phyloP scores from a whole-genome alignment of 306 rosid species.

The Dalbergia cultrata region DNA sequence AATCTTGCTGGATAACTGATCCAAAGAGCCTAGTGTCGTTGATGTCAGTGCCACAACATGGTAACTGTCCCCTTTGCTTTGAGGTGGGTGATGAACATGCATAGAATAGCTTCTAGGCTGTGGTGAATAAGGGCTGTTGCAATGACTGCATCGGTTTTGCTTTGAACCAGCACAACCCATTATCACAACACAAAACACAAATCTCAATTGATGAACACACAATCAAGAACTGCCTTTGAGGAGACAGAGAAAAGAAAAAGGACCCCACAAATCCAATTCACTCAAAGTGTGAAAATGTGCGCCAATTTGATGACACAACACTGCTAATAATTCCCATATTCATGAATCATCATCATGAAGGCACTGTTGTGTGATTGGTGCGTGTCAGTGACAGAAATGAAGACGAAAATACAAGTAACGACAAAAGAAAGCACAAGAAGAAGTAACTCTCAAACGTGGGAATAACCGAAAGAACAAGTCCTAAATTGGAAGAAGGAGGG shows the following conservation, averaged over 20 bases:
- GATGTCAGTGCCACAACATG: constrained; percentile 90
- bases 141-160: constrained; percentile 72
- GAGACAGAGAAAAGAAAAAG: background rate
- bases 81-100: constrained; percentile 86
- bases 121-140: constrained; percentile 65
- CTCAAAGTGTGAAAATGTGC: constrained; percentile 25
- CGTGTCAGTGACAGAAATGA: too few relatives aligned
- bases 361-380: background rate
- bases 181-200: background rate
- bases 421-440: constrained; percentile 4
- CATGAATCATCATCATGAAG: background rate
- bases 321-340: background rate
- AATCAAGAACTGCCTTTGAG: background rate
- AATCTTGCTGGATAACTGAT: constrained; percentile 23
- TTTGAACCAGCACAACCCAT: constrained; percentile 94
- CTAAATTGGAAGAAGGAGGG: background rate
- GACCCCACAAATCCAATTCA: constrained; percentile 8
- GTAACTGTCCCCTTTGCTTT: constrained; percentile 67
- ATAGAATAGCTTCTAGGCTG: constrained; percentile 76
- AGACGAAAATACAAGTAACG: background rate
- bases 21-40: constrained; percentile 84
- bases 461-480: constrained; percentile 22
- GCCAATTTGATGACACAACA: background rate
- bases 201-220: constrained; percentile 18
- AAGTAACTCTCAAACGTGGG: background rate